phyloP scores from a whole-genome alignment of 2,329 filamentous ascomycete species.

The Saccharata proteae region DNA sequence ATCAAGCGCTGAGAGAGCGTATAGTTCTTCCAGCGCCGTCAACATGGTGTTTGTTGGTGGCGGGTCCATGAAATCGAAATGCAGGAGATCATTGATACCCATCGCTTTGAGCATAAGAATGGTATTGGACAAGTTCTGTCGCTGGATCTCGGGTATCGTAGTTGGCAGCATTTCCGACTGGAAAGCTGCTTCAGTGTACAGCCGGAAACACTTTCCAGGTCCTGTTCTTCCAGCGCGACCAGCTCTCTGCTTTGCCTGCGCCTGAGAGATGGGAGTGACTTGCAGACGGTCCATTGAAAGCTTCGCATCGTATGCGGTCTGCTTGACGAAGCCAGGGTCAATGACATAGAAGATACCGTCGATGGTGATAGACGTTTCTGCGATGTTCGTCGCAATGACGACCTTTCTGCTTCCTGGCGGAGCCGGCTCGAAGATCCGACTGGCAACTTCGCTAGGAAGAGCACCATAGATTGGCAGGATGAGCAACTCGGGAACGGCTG shows the following conservation, averaged over 20 bases:
- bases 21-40: conserved; percentile 87
- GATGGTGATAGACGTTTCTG: conserved; percentile 95
- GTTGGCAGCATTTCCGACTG: conserved; percentile 96
- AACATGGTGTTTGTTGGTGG: conserved; percentile 97
- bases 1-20: conserved; percentile 80
- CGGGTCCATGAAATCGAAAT: conserved; percentile 99
- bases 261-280: conserved; percentile 91
- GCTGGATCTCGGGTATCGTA: conserved; percentile 90
- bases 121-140: conserved; percentile 82
- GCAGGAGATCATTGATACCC: conserved; percentile 94
- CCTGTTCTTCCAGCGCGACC: conserved; percentile 89
- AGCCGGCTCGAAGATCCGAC: conserved; percentile 85
- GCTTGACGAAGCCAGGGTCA: conserved; percentile 94
- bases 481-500: conserved; percentile 79
- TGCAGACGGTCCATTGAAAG: conserved; percentile 95
- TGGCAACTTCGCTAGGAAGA: conserved; percentile 86
- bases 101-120: conserved; percentile 98
- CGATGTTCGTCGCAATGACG: conserved; percentile 96
- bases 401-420: conserved; percentile 80
- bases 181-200: conserved; percentile 92
- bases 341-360: conserved; percentile 97
- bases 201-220: conserved; percentile 86
- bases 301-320: conserved; percentile 94
- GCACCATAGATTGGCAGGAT: conserved; percentile 95
- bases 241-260: conserved; percentile 87